Base-by-base conservation (phyloP, 352 stramenopile species). In the Phytophthora europaea region DNA sequence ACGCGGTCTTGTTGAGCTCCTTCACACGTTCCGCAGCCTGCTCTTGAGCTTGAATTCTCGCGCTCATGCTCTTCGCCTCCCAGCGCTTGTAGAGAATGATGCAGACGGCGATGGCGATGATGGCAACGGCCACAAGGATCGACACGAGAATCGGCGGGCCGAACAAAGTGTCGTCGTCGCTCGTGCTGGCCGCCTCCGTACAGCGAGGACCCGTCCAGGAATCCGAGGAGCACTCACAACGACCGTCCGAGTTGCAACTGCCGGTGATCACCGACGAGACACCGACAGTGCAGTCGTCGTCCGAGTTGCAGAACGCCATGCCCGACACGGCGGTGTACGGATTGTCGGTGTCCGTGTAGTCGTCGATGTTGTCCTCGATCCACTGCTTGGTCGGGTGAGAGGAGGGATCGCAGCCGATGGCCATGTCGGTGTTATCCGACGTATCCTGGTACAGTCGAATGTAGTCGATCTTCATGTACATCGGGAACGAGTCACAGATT, bases 381-480 rank as follows among this genome's bases (percentile, higher is more conserved):
- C 71, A 89, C 64, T 83, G 43, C 23, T 74, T 80, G 5, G 82
- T 87, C 13, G 79, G 79, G 20, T 89, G 80, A 18, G 75, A 23
- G 1, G 47, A 53, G 3, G 47, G 47, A 16, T 53, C 47, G 22
- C 47, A 53, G 47, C 47, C 47, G 47, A 53, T 28, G 20, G 47
- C 20, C 47, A 53, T 53, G 47, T 28, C 47, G 18, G 47, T 31
- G 47, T 28, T 28, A 8, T 31, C 47, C 0, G 47, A 53, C n/a
- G 22, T 28, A 31, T 93, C 84, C 60, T 94, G 85, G 65, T 91
- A 93, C 74, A 93, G 52, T 9, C 92, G 87, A 20, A 98, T 84
- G 77, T 95, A 94, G 75, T 98, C 90, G 70, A 98, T 89, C 76
- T 95, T 87, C 81, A 95, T 94, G 78, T 88, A 88, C 81, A 92